phyloP scores from a whole-genome alignment of 2,329 filamentous ascomycete genomes.

The Trichoderma pleuroti region DNA sequence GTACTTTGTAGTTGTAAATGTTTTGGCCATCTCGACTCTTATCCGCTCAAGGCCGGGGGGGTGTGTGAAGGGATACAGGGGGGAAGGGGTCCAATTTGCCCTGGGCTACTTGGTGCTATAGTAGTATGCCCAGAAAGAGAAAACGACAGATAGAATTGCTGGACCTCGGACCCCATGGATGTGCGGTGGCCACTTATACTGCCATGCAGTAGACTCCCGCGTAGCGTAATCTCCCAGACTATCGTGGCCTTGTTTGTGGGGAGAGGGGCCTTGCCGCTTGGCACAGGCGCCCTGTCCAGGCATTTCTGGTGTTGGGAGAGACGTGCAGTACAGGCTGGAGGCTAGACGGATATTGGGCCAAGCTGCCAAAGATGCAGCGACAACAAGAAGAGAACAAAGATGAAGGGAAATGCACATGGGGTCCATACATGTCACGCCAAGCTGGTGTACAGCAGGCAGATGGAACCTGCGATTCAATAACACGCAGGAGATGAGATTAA shows the following conservation, averaged over 20 bases:
- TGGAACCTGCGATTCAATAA: not conserved
- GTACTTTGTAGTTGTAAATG: constrained; percentile 25
- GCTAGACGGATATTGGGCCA: not conserved
- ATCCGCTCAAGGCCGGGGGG: constrained; percentile 11
- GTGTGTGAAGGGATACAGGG: constrained; percentile 12
- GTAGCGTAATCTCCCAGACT: constrained; percentile 2
- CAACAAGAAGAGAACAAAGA: constrained; percentile 2
- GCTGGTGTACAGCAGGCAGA: not conserved
- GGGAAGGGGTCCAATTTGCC: constrained; percentile 18
- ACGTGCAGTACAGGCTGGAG: not conserved
- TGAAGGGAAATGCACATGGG: not conserved
- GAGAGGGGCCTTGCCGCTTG: not conserved
- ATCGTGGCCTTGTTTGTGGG: constrained; percentile 10
- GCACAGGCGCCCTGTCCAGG: not conserved
- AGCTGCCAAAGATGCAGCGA: not conserved
- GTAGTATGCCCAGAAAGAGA: not conserved
- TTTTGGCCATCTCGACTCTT: constrained; percentile 25
- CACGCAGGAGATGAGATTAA: not conserved
- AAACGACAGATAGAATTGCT: not conserved
- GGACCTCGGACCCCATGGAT: not conserved
- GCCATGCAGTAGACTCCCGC: not conserved
- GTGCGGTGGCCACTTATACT: not conserved
- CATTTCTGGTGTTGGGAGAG: not conserved
- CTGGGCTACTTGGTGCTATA: constrained; percentile 6
- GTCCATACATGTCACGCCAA: not conserved